Evolutionary conservation across 768 basidiomycete species (phyloP).

Genomic region (Suillus discolor): DNA sequence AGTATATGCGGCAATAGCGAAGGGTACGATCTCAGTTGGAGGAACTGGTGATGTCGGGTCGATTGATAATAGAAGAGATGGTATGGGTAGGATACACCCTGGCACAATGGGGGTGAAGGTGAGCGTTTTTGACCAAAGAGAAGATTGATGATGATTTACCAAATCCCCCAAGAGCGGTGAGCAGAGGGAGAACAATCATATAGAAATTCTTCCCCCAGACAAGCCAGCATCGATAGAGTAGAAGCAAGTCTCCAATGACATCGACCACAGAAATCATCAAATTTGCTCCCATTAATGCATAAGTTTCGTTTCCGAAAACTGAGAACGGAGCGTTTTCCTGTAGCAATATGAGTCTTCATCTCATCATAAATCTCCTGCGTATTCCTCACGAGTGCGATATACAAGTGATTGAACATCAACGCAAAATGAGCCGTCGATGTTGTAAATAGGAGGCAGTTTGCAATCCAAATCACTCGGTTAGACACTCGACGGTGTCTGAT

Average conservation of each 20-base stretch:
- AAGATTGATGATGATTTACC: constrained; percentile 19
- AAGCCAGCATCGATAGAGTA: constrained; percentile 37
- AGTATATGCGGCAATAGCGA: constrained; percentile 30
- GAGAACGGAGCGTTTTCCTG: constrained; percentile 19
- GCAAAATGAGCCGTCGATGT: constrained; percentile 19
- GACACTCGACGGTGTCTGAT: constrained; percentile 9
- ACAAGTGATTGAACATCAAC: constrained; percentile 27
- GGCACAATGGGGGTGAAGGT: neutral
- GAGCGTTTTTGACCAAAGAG: neutral
- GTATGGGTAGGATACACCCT: constrained; percentile 2
- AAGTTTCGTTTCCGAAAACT: constrained; percentile 24
- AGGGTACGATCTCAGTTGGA: constrained; percentile 28
- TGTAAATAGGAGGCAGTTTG: constrained; percentile 21
- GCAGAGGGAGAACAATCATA: constrained; percentile 30
- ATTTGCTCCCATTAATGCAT: constrained; percentile 23
- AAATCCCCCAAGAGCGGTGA: constrained; percentile 28
- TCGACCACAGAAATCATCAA: constrained; percentile 28
- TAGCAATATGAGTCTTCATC: neutral
- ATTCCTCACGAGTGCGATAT: constrained; percentile 23
- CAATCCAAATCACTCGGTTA: constrained; percentile 10
- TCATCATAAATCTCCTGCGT: neutral
- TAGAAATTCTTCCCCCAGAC: constrained; percentile 32
- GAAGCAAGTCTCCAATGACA: constrained; percentile 24
- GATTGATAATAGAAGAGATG: neutral
- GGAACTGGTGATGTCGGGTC: constrained; percentile 12